Base-by-base conservation (phyloP, 163 green algal species). In the Chlamydomonas reinhardtii region DNA sequence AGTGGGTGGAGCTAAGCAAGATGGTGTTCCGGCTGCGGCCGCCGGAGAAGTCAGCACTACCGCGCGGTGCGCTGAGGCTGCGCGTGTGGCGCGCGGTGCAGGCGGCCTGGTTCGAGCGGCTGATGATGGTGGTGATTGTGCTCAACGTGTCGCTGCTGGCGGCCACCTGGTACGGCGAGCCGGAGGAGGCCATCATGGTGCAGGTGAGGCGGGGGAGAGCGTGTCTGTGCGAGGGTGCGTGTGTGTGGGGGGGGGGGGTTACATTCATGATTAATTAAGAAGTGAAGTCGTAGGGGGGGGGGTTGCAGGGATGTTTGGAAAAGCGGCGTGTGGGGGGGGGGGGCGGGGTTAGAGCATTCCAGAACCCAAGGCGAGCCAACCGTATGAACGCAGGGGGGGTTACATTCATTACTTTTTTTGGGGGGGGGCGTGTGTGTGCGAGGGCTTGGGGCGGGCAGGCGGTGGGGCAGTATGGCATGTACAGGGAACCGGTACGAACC, bases 1-100 rank as follows among this genome's bases (percentile, higher is more conserved):
- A 96, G 81, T 97, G 95, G 93, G 90, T 92, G 43, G 94, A 95
- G 78, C 85, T 97, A 72, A 90, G 69, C 74, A 94, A 92, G 76
- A 90, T 94, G 84, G 91, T 95, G 19, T 96, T 96, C 89, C 66
- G 93, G 52, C 75, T 95, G 61, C 93, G 93, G 62, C 94, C 94
- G 16, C 83, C 94, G 8, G 89, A 93, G 34, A 94, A 93, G 76
- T 80, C 85, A 27, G 83, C 81, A 0, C 66, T 94, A 68, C 94
- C 94, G 20, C 76, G 68, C 19, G 76, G 43, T 29, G 64, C 54
- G 0, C 8, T 89, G 39, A 82, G 89, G 14, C 61, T 73, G 39
- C 35, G 43, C 2, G 74, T 70, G 27, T 37, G 59, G n/a, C 73
- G 54, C 22, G 25, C 84, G 34, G 52, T 80, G 62, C 39, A 62